Percentiles rank a stretch among this genome's conserved stretches.
These are phyloP conservation scores for Scleroderma citrinum DNA, from an alignment of 768 basidiomycete species.

Conservation along the genomic window DNA sequence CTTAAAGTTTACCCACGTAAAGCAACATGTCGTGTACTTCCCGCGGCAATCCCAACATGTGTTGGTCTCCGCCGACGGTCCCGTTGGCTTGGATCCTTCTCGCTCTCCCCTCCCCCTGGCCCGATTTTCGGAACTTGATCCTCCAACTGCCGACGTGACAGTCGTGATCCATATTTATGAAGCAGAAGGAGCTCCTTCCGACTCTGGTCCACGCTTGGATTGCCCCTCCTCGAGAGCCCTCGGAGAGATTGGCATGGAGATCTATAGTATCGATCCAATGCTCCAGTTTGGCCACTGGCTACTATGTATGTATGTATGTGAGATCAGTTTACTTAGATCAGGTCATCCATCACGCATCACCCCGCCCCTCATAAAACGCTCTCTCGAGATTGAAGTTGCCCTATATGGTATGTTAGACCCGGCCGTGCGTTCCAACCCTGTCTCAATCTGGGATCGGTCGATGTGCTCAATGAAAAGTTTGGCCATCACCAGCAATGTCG, in stretches of 20 bases:
- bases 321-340: too few species aligned
- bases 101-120: slow-evolving; percentile 5
- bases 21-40: slow-evolving; percentile 22
- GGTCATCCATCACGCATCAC: slow-evolving; percentile 5
- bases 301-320: too few species aligned
- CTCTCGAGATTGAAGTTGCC: slow-evolving; percentile 23
- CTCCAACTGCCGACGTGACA: too few species aligned
- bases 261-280: too few species aligned
- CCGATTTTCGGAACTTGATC: too few species aligned
- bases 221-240: too few species aligned
- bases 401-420: slow-evolving; percentile 19
- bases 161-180: too few species aligned
- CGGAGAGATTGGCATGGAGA: too few species aligned
- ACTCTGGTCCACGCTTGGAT: too few species aligned
- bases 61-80: slow-evolving; percentile 27
- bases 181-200: too few species aligned
- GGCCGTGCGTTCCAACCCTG: slow-evolving; percentile 8
- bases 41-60: slow-evolving; percentile 23
- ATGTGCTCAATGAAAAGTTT: neutral
- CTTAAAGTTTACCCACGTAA: neutral
- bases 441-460: slow-evolving; percentile 5
- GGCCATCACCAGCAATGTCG: too few species aligned
- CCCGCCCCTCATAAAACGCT: neutral
- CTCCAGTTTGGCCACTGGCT: too few species aligned
- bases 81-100: slow-evolving; percentile 10